Conservation (phyloP, 139 green algal species). For the Raphidocelis subcapitata region DNA sequence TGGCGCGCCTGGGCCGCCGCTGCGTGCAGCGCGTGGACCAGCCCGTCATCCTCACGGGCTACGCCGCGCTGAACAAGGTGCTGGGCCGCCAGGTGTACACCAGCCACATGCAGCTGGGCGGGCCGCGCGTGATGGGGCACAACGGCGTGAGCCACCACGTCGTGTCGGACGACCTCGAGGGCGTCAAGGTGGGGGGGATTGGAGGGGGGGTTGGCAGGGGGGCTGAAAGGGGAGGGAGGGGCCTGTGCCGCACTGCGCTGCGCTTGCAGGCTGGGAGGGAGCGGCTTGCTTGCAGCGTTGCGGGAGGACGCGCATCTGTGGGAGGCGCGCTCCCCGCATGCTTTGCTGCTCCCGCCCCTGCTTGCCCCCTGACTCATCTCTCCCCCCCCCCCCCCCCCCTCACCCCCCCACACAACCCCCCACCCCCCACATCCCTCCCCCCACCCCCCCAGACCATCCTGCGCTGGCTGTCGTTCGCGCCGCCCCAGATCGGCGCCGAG, state of each 20-base stretch:
- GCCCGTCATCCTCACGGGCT: constrained; percentile 99
- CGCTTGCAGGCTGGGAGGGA: no score
- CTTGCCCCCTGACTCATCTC: no score
- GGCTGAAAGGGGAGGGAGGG: no score
- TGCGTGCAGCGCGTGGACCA: constrained; percentile 91
- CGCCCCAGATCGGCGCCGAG: constrained; percentile 52
- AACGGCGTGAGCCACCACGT: constrained; percentile 95
- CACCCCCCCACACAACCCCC: background rate
- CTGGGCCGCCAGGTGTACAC: constrained; percentile 95
- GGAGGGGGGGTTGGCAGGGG: no score
- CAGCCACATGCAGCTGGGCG: constrained; percentile 95
- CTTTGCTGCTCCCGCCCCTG: no score
- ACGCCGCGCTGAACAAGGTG: constrained; percentile 98
- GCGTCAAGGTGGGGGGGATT: constrained; percentile 36
- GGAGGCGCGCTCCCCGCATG: no score
- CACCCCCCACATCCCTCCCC: no score
- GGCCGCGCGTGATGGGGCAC: constrained; percentile 88
- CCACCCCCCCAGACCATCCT: constrained; percentile 37
- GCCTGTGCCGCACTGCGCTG: no score
- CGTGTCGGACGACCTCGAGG: constrained; percentile 93
- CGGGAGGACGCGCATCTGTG: no score
- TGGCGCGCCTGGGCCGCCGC: constrained; percentile 89
- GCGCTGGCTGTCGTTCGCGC: constrained; percentile 75
- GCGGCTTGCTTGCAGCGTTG: no score
- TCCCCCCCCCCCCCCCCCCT: background rate